phyloP scores from a whole-genome alignment of 345 rosid genomes.

The Corchorus capsularis region DNA sequence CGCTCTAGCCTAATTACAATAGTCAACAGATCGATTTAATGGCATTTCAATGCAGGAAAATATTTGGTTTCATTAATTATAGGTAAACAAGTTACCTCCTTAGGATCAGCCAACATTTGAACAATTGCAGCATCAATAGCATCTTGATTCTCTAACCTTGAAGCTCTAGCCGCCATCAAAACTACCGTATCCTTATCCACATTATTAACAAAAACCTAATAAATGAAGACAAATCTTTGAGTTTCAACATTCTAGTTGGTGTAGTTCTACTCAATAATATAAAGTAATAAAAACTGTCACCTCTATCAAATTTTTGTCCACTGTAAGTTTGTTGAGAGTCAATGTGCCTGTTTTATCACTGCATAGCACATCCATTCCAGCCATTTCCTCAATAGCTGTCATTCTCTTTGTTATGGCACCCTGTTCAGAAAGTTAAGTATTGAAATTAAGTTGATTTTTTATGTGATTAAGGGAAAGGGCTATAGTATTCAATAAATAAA shows the following conservation, averaged over 20 bases:
- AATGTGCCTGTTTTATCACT: conserved; percentile 95
- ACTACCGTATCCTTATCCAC: conserved; percentile 74
- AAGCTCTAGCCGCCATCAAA: conserved; percentile 92
- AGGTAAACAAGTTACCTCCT: conserved; percentile 53
- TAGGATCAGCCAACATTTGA: conserved; percentile 82
- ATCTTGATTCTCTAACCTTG: conserved; percentile 92
- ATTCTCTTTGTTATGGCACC: conserved; percentile 95
- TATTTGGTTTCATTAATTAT: neutral
- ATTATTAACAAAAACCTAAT: conserved; percentile 58
- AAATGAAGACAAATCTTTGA: neutral
- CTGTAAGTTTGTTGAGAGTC: conserved; percentile 89
- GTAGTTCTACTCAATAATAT: neutral
- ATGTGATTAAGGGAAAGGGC: neutral
- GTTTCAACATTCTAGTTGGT: neutral
- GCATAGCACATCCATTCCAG: conserved; percentile 96
- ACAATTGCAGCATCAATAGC: conserved; percentile 91
- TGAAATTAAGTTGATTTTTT: neutral
- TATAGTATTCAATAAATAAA: neutral
- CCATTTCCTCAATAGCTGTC: conserved; percentile 99
- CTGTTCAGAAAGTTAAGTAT: conserved; percentile 27
- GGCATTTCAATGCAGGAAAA: neutral
- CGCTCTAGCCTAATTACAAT: conserved; percentile 66
- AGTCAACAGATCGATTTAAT: conserved; percentile 15
- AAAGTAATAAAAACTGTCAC: conserved; percentile 31
- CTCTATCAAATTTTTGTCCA: conserved; percentile 82